Conservation (phyloP, 371 early-diverging fungal species). For the Apophysomyces sp. region DNA sequence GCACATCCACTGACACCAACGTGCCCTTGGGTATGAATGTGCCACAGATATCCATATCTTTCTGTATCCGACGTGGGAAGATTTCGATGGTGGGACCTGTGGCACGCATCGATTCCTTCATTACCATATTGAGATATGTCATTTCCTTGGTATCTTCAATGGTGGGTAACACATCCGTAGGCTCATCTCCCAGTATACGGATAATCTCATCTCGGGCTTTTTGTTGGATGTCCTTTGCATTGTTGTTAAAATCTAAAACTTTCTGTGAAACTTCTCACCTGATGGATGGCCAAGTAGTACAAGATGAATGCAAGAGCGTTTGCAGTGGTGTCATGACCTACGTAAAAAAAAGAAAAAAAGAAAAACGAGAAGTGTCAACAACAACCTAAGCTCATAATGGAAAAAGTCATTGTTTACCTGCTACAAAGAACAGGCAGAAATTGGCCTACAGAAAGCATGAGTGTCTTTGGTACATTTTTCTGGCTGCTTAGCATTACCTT, state of each 20-base stretch:
- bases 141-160: slow-evolving; percentile 43
- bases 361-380: neutral
- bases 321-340: slow-evolving; percentile 21
- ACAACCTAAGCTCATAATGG: too few species aligned
- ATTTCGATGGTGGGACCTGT: slow-evolving; percentile 23
- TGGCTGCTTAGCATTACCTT: slow-evolving; percentile 18
- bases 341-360: too few species aligned
- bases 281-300: slow-evolving; percentile 25
- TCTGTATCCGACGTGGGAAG: slow-evolving; percentile 16
- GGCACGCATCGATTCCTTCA: slow-evolving; percentile 20
- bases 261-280: slow-evolving; percentile 17
- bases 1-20: neutral
- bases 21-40: slow-evolving; percentile 18
- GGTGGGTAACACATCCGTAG: slow-evolving; percentile 34
- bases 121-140: slow-evolving; percentile 40
- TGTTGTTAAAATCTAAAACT: too few species aligned
- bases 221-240: slow-evolving; percentile 45
- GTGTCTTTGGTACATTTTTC: too few species aligned
- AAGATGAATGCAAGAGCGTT: slow-evolving; percentile 17
- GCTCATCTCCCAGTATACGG: slow-evolving; percentile 39
- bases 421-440: slow-evolving; percentile 33
- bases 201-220: slow-evolving; percentile 44
- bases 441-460: slow-evolving; percentile 18
- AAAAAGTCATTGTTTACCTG: too few species aligned
- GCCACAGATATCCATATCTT: slow-evolving; percentile 29